phyloP scores from a whole-genome alignment of 202 grass and related monocot species.

The Zoysia matrella region DNA sequence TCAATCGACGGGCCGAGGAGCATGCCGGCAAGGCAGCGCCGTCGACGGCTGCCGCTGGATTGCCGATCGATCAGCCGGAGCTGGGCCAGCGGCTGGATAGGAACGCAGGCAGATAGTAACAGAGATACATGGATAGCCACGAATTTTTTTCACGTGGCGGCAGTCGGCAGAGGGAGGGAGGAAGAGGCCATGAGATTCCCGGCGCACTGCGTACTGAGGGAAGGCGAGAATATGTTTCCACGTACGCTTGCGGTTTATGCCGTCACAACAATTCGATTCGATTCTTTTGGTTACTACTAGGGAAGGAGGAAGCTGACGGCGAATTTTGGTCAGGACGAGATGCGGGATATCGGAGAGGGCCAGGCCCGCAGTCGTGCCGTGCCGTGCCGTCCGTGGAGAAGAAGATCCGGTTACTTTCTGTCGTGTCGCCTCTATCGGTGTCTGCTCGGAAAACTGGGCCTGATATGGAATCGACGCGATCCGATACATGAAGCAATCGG shows the following conservation, averaged over 20 bases:
- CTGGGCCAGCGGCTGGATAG: not conserved
- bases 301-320: conserved; percentile 21
- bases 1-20: not conserved
- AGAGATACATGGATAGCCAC: conserved; percentile 40
- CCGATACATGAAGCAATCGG: not conserved
- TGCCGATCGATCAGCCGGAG: not conserved
- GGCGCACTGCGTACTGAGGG: conserved; percentile 25
- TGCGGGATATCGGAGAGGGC: not conserved
- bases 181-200: conserved; percentile 43
- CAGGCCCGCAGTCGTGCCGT: not conserved
- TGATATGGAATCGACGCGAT: not conserved
- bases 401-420: not conserved
- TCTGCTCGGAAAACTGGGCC: not conserved
- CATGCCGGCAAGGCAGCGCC: not conserved
- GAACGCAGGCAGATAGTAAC: not conserved
- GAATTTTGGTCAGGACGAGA: conserved; percentile 40
- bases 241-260: conserved; percentile 7
- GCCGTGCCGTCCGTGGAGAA: not conserved
- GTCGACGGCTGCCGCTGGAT: not conserved
- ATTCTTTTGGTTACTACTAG: conserved; percentile 33
- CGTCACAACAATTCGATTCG: not conserved
- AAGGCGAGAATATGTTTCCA: conserved; percentile 22
- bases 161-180: no score
- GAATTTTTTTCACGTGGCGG: conserved; percentile 42
- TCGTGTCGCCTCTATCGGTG: not conserved